These are phyloP conservation scores for Cucumis hystrix DNA, from an alignment of 306 rosid species.

Conservation along the genomic window DNA sequence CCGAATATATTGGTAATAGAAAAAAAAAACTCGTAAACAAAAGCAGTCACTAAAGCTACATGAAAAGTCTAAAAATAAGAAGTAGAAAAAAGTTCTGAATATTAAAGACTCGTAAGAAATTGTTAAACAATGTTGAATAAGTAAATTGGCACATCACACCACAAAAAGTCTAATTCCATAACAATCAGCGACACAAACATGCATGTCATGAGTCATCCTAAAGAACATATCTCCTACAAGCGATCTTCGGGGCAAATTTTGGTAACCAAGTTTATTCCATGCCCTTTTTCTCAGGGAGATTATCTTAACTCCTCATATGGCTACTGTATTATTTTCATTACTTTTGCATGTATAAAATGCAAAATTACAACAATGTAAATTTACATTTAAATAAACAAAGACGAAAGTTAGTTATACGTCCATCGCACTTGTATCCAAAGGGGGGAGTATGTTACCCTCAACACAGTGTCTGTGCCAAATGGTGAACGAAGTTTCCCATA, in stretches of 20 bases:
- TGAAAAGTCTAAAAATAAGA: not conserved
- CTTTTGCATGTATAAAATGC: not conserved
- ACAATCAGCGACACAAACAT: not conserved
- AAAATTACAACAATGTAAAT: not conserved
- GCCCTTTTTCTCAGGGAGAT: not conserved
- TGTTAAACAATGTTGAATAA: not conserved
- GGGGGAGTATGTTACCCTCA: slow-evolving; percentile 36
- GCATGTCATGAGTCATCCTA: not conserved
- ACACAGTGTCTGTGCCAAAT: slow-evolving; percentile 54
- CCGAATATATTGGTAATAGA: not conserved
- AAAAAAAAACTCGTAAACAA: not conserved
- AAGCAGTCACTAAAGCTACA: not conserved
- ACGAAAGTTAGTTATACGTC: not conserved
- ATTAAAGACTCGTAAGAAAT: not conserved
- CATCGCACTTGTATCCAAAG: not conserved
- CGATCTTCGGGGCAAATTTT: not conserved
- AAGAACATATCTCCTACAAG: not conserved
- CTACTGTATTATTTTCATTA: not conserved
- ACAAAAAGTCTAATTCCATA: not conserved
- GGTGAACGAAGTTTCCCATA: slow-evolving; percentile 91
- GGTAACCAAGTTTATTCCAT: not conserved
- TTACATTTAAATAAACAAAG: not conserved
- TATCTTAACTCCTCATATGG: not conserved
- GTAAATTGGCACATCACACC: not conserved
- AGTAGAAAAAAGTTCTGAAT: not conserved